phyloP scores from a whole-genome alignment of 1,139 yeast genomes.

The Protomyces inundatus region DNA sequence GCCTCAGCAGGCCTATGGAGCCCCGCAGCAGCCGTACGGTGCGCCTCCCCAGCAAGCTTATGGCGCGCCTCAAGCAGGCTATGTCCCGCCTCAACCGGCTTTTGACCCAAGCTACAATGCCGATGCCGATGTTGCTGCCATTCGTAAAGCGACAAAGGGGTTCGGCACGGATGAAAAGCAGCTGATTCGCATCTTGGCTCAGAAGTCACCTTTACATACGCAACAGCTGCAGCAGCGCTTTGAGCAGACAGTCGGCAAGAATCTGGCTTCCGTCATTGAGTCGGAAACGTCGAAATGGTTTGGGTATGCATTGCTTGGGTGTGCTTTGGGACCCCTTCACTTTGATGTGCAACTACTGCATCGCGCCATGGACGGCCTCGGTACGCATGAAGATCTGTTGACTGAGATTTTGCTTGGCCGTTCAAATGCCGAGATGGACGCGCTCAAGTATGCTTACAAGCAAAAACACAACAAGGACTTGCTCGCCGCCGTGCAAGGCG shows the following conservation, averaged over 20 bases:
- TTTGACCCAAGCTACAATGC: constrained; percentile 36
- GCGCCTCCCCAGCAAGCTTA: constrained; percentile 10
- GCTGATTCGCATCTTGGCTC: constrained; percentile 29
- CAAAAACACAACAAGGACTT: constrained; percentile 29
- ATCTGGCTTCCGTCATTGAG: constrained; percentile 30
- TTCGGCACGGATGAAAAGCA: constrained; percentile 34
- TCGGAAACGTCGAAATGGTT: constrained; percentile 32
- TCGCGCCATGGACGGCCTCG: constrained; percentile 32
- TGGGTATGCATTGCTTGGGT: constrained; percentile 30
- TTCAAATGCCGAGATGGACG: constrained; percentile 32
- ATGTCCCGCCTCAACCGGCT: constrained; percentile 23
- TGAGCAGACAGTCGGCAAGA: constrained; percentile 30
- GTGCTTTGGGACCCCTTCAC: constrained; percentile 32
- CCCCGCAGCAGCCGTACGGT: constrained; percentile 8
- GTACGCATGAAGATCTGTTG: constrained; percentile 33
- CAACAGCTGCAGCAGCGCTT: constrained; percentile 30
- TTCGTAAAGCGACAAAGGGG: constrained; percentile 33
- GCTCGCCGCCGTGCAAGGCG: constrained; percentile 31
- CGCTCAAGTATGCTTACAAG: constrained; percentile 32
- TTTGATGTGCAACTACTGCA: constrained; percentile 32
- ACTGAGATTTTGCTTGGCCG: constrained; percentile 32
- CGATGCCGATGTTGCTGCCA: constrained; percentile 28
- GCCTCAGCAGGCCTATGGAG: constrained; percentile 2
- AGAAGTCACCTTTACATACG: constrained; percentile 31
- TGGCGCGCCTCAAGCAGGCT: not conserved